phyloP scores from a whole-genome alignment of 1,284 basidiomycete species.

The Coriolopsis trogii region DNA sequence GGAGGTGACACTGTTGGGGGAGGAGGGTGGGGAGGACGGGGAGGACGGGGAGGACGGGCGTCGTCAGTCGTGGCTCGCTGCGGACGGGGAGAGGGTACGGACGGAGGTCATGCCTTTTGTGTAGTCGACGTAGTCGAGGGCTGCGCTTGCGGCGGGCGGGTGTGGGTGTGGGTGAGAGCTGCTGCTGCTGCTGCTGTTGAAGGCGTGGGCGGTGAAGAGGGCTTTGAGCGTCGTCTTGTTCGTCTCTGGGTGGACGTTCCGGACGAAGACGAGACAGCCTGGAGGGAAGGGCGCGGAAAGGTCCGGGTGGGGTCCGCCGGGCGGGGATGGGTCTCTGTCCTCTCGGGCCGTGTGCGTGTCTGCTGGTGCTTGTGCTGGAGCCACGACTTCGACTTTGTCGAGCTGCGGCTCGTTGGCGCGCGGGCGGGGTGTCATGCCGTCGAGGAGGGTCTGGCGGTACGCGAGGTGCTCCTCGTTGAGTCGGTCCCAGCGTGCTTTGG shows the following conservation, averaged over 20 bases:
- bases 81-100: conserved; percentile 31
- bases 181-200: too few species aligned
- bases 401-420: too few species aligned
- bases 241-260: conserved; percentile 68
- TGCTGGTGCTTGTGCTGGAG: too few species aligned
- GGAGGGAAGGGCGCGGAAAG: conserved; percentile 53
- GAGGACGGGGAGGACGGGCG: neutral
- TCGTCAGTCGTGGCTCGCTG: too few species aligned
- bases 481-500: conserved; percentile 61
- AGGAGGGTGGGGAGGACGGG: neutral
- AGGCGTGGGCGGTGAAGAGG: conserved; percentile 50
- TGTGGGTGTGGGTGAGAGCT: too few species aligned
- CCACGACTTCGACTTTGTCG: too few species aligned
- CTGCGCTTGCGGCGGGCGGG: neutral
- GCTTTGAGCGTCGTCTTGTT: conserved; percentile 77
- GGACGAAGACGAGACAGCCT: conserved; percentile 68
- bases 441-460: conserved; percentile 54
- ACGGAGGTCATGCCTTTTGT: conserved; percentile 76
- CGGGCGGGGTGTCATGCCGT: conserved; percentile 44
- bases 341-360: neutral
- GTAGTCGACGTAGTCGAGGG: conserved; percentile 76
- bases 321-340: too few species aligned
- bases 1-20: conserved; percentile 65
- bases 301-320: conserved; percentile 14
- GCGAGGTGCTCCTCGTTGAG: conserved; percentile 67